These are phyloP conservation scores for Suhomyces taliae DNA, from an alignment of 1,139 yeast genomes.

Conservation along the genomic window DNA sequence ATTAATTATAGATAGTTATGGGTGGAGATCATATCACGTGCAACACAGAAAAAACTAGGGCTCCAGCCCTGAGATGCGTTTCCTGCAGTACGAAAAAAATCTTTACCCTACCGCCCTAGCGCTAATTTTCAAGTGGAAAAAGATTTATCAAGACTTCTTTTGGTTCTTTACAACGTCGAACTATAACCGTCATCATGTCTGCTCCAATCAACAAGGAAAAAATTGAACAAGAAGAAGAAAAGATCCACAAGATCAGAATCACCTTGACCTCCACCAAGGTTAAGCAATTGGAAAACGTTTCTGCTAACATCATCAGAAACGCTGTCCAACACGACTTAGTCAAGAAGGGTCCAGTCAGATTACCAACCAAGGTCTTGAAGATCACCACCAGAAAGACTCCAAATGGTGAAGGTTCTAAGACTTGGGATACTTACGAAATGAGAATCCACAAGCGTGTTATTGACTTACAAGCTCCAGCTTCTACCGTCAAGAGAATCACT, in stretches of 20 bases:
- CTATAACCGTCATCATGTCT: slow-evolving; percentile 58
- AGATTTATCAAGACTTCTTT: slow-evolving; percentile 12
- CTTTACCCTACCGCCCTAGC: slow-evolving; percentile 5
- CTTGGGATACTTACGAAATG: slow-evolving; percentile 99
- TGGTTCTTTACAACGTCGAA: slow-evolving; percentile 43
- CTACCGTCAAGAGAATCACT: slow-evolving; percentile 92
- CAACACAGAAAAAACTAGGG: slow-evolving; percentile 6
- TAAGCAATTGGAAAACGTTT: slow-evolving; percentile 93
- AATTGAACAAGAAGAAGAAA: slow-evolving; percentile 68
- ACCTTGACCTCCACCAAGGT: slow-evolving; percentile 99
- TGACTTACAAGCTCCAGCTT: slow-evolving; percentile 97
- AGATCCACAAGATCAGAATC: slow-evolving; percentile 97
- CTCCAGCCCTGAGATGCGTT: slow-evolving; percentile 9
- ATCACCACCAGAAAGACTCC: slow-evolving; percentile 99
- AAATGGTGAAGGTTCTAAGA: slow-evolving; percentile 99
- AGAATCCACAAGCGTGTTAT: slow-evolving; percentile 99
- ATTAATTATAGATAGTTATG: no score
- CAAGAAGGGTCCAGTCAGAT: slow-evolving; percentile 98
- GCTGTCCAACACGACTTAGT: slow-evolving; percentile 80
- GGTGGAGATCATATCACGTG: slow-evolving; percentile 2
- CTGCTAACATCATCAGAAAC: slow-evolving; percentile 84
- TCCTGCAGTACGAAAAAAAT: slow-evolving; percentile 9
- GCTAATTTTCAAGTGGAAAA: slow-evolving; percentile 14
- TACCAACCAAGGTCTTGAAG: slow-evolving; percentile 99
- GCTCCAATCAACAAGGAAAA: slow-evolving; percentile 80